These are phyloP conservation scores for Ophiostoma angusticollis DNA, from an alignment of 2,329 filamentous ascomycete genomes.

Conservation along the genomic window DNA sequence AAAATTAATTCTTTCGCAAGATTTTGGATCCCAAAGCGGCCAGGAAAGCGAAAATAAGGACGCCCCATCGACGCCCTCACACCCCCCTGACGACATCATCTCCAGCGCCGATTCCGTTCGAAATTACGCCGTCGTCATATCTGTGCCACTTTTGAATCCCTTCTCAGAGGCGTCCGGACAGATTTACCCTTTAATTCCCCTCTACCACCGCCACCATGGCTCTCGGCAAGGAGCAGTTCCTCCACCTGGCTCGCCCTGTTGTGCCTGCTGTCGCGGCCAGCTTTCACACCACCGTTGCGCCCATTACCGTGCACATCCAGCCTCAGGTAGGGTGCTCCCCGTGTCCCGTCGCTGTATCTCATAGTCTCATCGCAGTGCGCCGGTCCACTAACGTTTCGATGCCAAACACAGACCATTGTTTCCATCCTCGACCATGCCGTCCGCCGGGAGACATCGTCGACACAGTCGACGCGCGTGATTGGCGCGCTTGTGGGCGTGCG, in stretches of 20 bases:
- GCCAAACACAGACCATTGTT: slow-evolving; percentile 46
- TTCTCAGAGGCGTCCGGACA: neutral
- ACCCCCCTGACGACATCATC: slow-evolving; percentile 7
- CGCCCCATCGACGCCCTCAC: slow-evolving; percentile 2
- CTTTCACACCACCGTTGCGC: slow-evolving; percentile 74
- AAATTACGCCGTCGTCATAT: neutral
- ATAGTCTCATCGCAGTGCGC: neutral
- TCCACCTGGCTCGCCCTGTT: slow-evolving; percentile 87
- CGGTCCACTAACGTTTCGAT: neutral
- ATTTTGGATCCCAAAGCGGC: slow-evolving; percentile 10
- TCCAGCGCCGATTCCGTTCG: slow-evolving; percentile 11
- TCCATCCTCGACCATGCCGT: slow-evolving; percentile 86
- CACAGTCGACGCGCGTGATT: slow-evolving; percentile 90
- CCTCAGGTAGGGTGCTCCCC: slow-evolving; percentile 57
- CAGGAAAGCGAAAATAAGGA: slow-evolving; percentile 6
- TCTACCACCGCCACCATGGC: slow-evolving; percentile 57
- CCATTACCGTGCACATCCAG: slow-evolving; percentile 87
- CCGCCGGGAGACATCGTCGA: slow-evolving; percentile 61
- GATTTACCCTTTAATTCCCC: neutral
- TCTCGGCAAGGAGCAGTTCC: slow-evolving; percentile 67
- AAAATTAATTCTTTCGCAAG: slow-evolving; percentile 17
- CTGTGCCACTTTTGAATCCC: neutral
- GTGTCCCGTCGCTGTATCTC: neutral
- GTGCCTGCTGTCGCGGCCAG: slow-evolving; percentile 68
- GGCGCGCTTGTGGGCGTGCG: slow-evolving; percentile 87